Evolutionary conservation across 106 monocot species (phyloP), one percentile per base, ranked within the genome.

Genomic region (Dioscorea dumetorum): DNA sequence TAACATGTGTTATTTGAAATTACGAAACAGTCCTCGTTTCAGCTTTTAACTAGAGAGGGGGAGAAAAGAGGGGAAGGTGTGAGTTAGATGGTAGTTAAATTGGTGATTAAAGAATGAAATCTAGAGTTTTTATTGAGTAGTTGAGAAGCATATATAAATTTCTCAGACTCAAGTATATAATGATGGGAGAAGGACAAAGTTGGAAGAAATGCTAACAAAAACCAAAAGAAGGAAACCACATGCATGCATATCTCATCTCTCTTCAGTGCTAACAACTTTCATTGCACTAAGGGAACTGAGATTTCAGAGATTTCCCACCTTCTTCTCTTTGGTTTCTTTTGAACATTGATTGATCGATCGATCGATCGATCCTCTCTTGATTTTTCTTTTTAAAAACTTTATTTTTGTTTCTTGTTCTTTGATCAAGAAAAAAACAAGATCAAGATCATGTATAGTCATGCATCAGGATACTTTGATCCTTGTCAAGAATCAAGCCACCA

Each of bases 371-470:
- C 28, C 28, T 28, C 28, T 28, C 3, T 51, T 51, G 2, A n/a
- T 17, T 51, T 51, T 51, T 51, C 4, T 59, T 20, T 18, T 18
- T 18, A 1, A 2, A 2, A 19, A n/a, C 21, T 59, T 20, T 9
- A 22, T 19, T 59, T 19, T 19, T 22, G 0, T 22, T n/a, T 24
- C 20, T 60, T 66, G 15, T 48, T 5, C 31, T 66, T 7, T 57
- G 34, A 54, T 21, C 18, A 28, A n/a, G n/a, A n/a, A n/a, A n/a
- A 56, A 12, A 41, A 11, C 17, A 33, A 65, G 48, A 12, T 12
- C 2, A 20, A 16, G 48, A 33, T 23, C 22, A 91, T 87, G 91
- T 82, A 77, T 58, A 76, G 77, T 28, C 28, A 28, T 31, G 87
- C 80, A 52, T 77, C 67, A 12, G 70, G 72, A 31, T 84, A 72